A percentile compares a stretch with the other conserved stretches of the same genome.
These are phyloP conservation scores for Wickerhamiella azyma DNA, from an alignment of 805 yeast genomes.

Conservation along the genomic window DNA sequence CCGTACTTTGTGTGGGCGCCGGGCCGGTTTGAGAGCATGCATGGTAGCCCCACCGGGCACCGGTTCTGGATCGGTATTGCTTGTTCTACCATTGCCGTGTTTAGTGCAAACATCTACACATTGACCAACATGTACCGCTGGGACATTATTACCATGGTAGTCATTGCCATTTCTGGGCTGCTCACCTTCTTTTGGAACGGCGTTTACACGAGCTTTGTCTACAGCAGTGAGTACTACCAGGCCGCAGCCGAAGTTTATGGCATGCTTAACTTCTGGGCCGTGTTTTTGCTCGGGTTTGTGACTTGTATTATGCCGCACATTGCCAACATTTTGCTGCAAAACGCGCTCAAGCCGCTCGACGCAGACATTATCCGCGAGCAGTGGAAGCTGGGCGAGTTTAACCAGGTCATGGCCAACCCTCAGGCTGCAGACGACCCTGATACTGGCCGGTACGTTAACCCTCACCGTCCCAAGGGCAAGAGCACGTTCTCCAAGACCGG, in stretches of 20 bases:
- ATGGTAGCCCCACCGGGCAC: slow-evolving; percentile 32
- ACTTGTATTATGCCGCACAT: slow-evolving; percentile 50
- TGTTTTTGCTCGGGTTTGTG: slow-evolving; percentile 41
- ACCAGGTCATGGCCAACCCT: slow-evolving; percentile 22
- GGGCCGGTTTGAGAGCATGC: slow-evolving; percentile 25
- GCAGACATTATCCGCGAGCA: slow-evolving; percentile 59
- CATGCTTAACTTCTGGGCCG: slow-evolving; percentile 50
- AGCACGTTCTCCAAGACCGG: slow-evolving; percentile 2
- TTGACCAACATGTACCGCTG: slow-evolving; percentile 57
- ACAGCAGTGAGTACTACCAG: slow-evolving; percentile 46
- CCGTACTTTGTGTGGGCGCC: slow-evolving; percentile 43
- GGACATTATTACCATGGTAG: slow-evolving; percentile 55
- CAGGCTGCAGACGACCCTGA: slow-evolving; percentile 22
- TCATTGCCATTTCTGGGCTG: slow-evolving; percentile 41
- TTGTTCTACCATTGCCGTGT: slow-evolving; percentile 45
- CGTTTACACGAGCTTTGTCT: slow-evolving; percentile 46
- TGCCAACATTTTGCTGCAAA: slow-evolving; percentile 34
- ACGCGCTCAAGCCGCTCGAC: slow-evolving; percentile 48
- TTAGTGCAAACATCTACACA: slow-evolving; percentile 53
- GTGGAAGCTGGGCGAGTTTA: slow-evolving; percentile 39
- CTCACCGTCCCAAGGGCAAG: slow-evolving; percentile 16
- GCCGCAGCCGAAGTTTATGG: slow-evolving; percentile 55
- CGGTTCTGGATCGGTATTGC: slow-evolving; percentile 60
- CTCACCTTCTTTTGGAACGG: slow-evolving; percentile 66
- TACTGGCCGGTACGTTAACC: slow-evolving; percentile 21